These are phyloP conservation scores for Daedaleopsis sinensis DNA, from an alignment of 768 basidiomycete species.

Conservation along the genomic window DNA sequence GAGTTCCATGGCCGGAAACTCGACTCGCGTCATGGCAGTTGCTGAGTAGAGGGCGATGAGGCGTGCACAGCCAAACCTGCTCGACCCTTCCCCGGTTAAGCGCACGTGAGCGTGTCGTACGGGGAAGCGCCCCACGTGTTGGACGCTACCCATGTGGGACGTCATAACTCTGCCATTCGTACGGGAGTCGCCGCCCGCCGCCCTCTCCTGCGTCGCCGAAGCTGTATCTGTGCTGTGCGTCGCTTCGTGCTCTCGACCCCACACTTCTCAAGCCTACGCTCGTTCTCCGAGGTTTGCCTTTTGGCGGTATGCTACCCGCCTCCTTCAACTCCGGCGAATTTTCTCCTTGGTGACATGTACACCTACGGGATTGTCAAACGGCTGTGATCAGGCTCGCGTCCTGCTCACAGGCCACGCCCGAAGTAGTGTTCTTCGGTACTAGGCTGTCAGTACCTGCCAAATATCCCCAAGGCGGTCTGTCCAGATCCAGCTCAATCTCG, in stretches of 20 bases:
- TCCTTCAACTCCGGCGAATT: neutral
- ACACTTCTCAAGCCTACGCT: neutral
- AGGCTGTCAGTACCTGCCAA: slow-evolving; percentile 20
- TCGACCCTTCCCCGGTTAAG: slow-evolving; percentile 1
- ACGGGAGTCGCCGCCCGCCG: slow-evolving; percentile 5
- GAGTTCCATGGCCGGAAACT: slow-evolving; percentile 17
- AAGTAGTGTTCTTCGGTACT: neutral
- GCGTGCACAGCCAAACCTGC: slow-evolving; percentile 17
- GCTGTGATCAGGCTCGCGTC: neutral
- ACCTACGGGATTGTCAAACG: neutral
- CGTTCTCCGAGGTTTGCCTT: neutral
- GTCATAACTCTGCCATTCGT: slow-evolving; percentile 15
- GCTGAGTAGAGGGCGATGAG: slow-evolving; percentile 24
- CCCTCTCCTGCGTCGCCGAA: slow-evolving; percentile 5
- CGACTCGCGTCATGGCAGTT: slow-evolving; percentile 21
- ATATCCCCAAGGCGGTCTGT: neutral
- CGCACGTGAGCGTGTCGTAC: slow-evolving; percentile 21
- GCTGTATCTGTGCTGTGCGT: slow-evolving; percentile 18
- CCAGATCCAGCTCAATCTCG: neutral
- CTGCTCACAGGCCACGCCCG: neutral
- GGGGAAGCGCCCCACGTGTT: slow-evolving; percentile 14
- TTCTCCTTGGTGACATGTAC: too few relatives aligned
- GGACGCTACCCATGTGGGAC: slow-evolving; percentile 1
- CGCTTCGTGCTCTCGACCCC: neutral
- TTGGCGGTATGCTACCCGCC: neutral